phyloP scores from a whole-genome alignment of 2,329 filamentous ascomycete genomes.

The Beauveria rudraprayagi region DNA sequence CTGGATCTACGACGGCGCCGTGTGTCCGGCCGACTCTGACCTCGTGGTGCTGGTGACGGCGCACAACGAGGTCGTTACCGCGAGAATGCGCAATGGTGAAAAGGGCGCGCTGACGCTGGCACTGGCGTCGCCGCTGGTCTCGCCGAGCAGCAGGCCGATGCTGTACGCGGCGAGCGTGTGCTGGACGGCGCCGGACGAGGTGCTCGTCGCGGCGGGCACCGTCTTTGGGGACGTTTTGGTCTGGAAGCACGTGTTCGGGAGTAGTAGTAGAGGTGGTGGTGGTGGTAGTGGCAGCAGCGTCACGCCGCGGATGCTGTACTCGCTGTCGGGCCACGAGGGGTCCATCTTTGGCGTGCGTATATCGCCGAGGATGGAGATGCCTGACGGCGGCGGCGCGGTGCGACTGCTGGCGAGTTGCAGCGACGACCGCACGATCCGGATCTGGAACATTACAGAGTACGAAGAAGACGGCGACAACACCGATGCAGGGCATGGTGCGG shows the following conservation, averaged over 20 bases:
- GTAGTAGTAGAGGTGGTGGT: background rate
- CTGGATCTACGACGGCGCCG: constrained; percentile 66
- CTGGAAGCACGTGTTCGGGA: constrained; percentile 57
- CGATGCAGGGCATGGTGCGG: constrained; percentile 5
- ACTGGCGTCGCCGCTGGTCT: constrained; percentile 45
- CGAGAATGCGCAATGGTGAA: constrained; percentile 18
- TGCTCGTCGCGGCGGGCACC: constrained; percentile 80
- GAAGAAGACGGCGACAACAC: background rate
- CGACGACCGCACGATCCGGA: constrained; percentile 79
- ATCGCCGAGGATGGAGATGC: constrained; percentile 44
- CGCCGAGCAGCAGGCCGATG: constrained; percentile 58
- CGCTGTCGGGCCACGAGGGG: constrained; percentile 69
- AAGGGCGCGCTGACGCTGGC: constrained; percentile 37
- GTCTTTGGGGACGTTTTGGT: constrained; percentile 91
- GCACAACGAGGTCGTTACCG: constrained; percentile 69
- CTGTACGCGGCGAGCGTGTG: constrained; percentile 75
- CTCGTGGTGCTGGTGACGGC: constrained; percentile 65
- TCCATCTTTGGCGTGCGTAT: constrained; percentile 88
- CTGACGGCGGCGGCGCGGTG: constrained; percentile 31
- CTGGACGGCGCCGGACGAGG: constrained; percentile 47
- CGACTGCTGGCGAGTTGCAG: constrained; percentile 85
- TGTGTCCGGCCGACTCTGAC: constrained; percentile 36
- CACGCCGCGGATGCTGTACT: constrained; percentile 38
- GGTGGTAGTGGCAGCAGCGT: constrained; percentile 9
- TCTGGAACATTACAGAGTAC: constrained; percentile 73